Percentiles rank a stretch among this genome's conserved stretches.
Evolutionary conservation across 2,329 filamentous ascomycete genomes (phyloP).

Genomic region (Cytospora leucostoma): DNA sequence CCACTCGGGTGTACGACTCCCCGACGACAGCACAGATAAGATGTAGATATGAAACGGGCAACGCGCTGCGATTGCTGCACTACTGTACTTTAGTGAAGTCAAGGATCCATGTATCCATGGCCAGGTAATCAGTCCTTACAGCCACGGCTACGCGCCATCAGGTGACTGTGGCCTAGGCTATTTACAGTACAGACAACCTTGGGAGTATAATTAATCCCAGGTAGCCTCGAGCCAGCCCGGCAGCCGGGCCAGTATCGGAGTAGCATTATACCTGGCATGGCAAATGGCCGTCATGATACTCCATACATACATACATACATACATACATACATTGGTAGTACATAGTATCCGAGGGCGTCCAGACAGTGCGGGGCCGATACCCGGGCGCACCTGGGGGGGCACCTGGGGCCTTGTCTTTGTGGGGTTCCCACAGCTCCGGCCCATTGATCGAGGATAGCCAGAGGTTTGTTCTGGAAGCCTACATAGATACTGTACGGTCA

Average conservation of each 20-base stretch:
- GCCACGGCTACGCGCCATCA: conserved; percentile 17
- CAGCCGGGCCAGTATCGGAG: no score
- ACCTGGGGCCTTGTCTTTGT: not conserved
- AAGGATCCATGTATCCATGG: no score
- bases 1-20: no score
- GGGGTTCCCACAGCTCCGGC: not conserved
- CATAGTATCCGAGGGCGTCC: not conserved
- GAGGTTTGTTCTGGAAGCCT: no score
- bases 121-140: not conserved
- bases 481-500: no score
- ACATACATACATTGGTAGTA: not conserved
- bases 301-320: no score
- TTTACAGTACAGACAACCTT: not conserved
- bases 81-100: not conserved
- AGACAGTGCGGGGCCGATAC: not conserved
- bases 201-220: no score
- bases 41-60: no score
- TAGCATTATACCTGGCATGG: not conserved
- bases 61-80: not conserved
- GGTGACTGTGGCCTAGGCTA: conserved; percentile 7
- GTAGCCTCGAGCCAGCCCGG: no score
- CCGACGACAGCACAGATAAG: no score
- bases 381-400: no score
- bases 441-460: not conserved
- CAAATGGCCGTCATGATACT: not conserved